Evolutionary conservation across 805 yeast genomes (phyloP), one percentile per base, ranked within the genome.

Genomic region (Naumovozyma castellii): DNA sequence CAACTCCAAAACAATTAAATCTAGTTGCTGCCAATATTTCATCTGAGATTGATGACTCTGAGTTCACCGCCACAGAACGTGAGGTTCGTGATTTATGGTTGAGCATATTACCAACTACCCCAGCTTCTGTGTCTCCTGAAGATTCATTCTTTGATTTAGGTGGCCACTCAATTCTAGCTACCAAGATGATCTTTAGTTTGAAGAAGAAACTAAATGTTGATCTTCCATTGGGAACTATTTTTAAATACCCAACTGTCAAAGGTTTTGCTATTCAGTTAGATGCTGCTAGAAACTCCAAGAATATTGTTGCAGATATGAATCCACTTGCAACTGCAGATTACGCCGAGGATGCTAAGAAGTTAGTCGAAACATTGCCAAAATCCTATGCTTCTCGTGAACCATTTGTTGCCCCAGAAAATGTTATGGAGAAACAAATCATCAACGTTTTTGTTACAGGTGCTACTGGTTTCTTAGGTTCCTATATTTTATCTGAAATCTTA

Each of bases 101-200:
- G 38, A 73, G 72, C 18, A 81, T 92, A 10, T 71, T 92, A 49
- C 97, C 97, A 33, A 82, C 78, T 49, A 73, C 76, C 46, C 96
- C 97, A 5, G 81, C 90, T 1, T 65, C 83, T 2, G 72, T 87
- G 33, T 69, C 80, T 22, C 80, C 81, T 27, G 73, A 74, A 2
- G 98, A 92, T 60, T 84, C 94, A 1, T 92, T 92, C 75, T 92
- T 92, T 56, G 99, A 92, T 57, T 67, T 94, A 39, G 99, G 99
- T 43, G 99, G 99, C 2, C 99, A 92, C 63, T 90, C 97, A 1
- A 90, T 92, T 53, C 69, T 92, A 46, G 97, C 97, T 5, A 94
- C 99, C 0, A 76, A 94, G 59, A 87, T 92, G 96, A 90, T 92
- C 45, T 92, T 92, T 54, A 88, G 84, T 49, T 73, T 92, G 50